Base-by-base conservation (phyloP, 352 stramenopile genomes). In the Phytophthora meadii region DNA sequence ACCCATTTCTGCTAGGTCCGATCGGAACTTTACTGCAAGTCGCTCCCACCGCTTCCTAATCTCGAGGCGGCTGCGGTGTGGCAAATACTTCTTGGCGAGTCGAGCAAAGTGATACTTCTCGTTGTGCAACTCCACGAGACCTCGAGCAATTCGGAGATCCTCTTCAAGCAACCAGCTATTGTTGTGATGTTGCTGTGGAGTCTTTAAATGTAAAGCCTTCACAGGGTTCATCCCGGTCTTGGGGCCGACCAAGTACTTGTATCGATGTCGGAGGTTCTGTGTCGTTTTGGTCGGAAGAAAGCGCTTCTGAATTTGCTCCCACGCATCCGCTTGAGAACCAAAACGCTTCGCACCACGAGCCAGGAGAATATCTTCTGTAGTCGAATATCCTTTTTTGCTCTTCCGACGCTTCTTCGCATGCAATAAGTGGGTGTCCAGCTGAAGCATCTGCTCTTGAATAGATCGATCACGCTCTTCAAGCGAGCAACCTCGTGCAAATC, bases 111-210 rank as follows among this genome's bases (percentile, higher is more conserved):
- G 76, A 42, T 82, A 76, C 19, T 78, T 84, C 46, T 91, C 81
- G n/a, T 79, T 65, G 58, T 82, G 73, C 9, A 90, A 84, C 50
- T 88, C 82, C 42, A 89, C 59, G 19, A 92, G 72, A 5, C 85
- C 87, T n/a, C 87, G 79, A 4, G 78, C 77, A 49, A 95, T 78
- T 5, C 87, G 81, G 27, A 95, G 46, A 41, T 95, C 88, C 55
- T 95, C 88, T 76, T 95, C 88, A 6, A 93, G 64, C 48, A 92
- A 61, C 85, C 85, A 95, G 15, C 61, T 65, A 17, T 72, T 70
- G 30, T 72, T 76, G 25, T 77, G 70, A 0, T 79, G 68, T 11
- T 79, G 63, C 0, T 75, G 65, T 0, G 70, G 45, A 22, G 74
- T 61, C 51, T 86, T 78, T 36, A 59, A 61, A 48, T 93, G 75